Conservation (phyloP, 257 asterid species). For the Solanum okadae region DNA sequence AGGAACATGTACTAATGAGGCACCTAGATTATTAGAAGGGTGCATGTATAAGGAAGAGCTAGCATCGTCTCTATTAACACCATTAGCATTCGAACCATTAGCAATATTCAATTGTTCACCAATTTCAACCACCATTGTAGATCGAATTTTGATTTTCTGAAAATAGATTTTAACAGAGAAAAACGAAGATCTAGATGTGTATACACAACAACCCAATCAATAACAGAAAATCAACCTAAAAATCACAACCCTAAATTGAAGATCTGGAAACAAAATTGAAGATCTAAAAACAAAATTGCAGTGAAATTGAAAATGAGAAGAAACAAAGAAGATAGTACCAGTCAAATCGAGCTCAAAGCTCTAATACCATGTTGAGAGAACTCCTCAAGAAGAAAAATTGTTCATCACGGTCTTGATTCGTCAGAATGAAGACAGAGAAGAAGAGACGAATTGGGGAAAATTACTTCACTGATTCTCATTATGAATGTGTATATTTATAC, state of each 20-base stretch:
- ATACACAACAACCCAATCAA: not conserved
- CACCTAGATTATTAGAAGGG: not conserved
- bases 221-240: not conserved
- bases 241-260: not conserved
- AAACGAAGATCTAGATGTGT: not conserved
- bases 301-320: not conserved
- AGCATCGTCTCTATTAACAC: not conserved
- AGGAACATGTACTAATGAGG: not conserved
- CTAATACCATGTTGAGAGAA: not conserved
- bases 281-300: too few species aligned
- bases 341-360: not conserved
- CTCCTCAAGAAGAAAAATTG: not conserved
- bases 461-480: not conserved
- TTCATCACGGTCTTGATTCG: not conserved
- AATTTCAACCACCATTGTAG: not conserved
- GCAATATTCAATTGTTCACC: not conserved
- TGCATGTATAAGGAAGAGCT: too few species aligned
- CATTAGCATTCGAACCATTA: not conserved
- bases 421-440: not conserved
- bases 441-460: not conserved
- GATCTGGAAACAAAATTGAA: not conserved
- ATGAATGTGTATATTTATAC: not conserved
- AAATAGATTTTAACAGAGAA: too few species aligned
- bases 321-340: not conserved
- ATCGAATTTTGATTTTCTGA: too few species aligned